Conservation (phyloP, 2,329 filamentous ascomycete genomes). For the Penicillium capsulatum region DNA sequence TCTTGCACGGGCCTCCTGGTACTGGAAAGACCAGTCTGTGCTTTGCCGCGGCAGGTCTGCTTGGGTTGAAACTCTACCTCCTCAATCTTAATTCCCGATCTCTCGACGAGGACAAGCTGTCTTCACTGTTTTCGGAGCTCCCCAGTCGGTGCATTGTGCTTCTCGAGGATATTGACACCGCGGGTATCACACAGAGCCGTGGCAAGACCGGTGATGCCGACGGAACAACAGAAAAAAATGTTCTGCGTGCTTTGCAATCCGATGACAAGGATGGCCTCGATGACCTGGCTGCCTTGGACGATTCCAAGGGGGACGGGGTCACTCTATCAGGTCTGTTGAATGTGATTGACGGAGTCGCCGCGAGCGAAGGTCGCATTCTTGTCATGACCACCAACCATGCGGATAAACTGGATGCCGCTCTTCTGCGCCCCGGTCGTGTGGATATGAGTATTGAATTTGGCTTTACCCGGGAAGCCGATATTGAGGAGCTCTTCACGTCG, state of each 20-base stretch:
- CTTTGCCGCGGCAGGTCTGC: conserved; percentile 65
- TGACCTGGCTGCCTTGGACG: conserved; percentile 2
- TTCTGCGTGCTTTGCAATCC: background rate
- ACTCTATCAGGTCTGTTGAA: conserved; percentile 66
- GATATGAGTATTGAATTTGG: conserved; percentile 61
- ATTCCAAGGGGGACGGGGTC: conserved; percentile 44
- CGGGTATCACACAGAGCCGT: conserved; percentile 60
- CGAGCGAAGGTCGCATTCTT: conserved; percentile 64
- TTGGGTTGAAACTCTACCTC: conserved; percentile 68
- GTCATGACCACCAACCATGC: conserved; percentile 70
- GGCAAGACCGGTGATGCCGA: conserved; percentile 11
- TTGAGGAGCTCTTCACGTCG: conserved; percentile 40
- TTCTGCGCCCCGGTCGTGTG: conserved; percentile 63
- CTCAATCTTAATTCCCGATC: conserved; percentile 61
- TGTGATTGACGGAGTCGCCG: conserved; percentile 65
- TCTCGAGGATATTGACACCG: conserved; percentile 72
- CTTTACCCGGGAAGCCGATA: conserved; percentile 33
- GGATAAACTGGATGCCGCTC: conserved; percentile 60
- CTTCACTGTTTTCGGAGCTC: conserved; percentile 61
- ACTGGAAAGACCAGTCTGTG: conserved; percentile 73
- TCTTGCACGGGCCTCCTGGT: conserved; percentile 75
- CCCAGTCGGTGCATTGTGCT: conserved; percentile 68
- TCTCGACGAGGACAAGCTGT: conserved; percentile 63
- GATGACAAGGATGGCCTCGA: conserved; percentile 7
- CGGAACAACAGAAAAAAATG: background rate